Percentiles rank a stretch among this genome's conserved stretches.
Conservation (phyloP, 495 filamentous ascomycete genomes). For the Tuber aestivum region DNA sequence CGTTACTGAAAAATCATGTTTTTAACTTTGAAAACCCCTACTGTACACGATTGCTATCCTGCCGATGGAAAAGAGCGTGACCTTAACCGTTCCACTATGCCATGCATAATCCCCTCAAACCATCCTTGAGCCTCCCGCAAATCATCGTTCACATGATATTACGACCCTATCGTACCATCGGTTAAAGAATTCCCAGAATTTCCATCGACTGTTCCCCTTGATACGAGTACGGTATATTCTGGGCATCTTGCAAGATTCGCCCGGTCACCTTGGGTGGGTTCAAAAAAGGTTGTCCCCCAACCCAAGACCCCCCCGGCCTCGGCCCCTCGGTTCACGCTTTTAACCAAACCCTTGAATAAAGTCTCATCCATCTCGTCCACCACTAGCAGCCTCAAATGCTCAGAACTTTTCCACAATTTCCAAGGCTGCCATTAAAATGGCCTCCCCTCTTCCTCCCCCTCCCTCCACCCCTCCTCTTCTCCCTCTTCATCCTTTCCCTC, state of each 20-base stretch:
- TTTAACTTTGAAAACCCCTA: no score
- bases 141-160: neutral
- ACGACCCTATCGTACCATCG: neutral
- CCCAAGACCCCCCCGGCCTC: neutral
- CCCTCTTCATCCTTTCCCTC: neutral
- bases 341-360: neutral
- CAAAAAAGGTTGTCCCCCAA: neutral
- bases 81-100: neutral
- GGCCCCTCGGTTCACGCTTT: neutral
- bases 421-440: neutral
- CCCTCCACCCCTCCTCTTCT: neutral
- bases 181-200: neutral
- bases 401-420: neutral
- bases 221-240: neutral
- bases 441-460: neutral
- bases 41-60: no score
- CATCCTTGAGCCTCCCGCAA: neutral
- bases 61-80: neutral
- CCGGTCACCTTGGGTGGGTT: neutral
- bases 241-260: neutral
- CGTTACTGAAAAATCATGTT: no score
- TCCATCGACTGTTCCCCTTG: neutral
- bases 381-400: neutral
- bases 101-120: neutral
- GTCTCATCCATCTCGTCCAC: neutral